Conservation (phyloP, 2,329 filamentous ascomycete species). For the Neurospora sp. region DNA sequence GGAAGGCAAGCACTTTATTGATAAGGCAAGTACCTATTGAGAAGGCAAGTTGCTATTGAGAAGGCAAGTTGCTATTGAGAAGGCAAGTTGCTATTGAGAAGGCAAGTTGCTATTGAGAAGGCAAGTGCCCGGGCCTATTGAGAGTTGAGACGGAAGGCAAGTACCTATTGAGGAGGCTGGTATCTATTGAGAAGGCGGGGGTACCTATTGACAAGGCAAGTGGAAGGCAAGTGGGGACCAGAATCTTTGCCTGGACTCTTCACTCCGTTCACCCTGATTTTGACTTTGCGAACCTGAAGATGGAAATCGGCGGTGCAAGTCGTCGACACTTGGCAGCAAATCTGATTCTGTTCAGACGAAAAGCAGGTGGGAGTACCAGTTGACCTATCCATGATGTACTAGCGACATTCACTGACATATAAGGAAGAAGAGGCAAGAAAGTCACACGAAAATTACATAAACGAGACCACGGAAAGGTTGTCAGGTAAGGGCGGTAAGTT, state of each 20-base stretch:
- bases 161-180: neutral
- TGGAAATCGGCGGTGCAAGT: neutral
- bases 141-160: neutral
- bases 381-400: neutral
- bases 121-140: neutral
- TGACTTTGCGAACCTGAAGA: neutral
- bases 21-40: neutral
- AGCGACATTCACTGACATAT: neutral
- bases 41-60: neutral
- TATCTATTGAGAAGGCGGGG: neutral
- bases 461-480: neutral
- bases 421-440: neutral
- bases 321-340: accelerated
- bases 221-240: no score
- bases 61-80: neutral
- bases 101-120: no score
- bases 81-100: neutral
- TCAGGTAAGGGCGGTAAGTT: no score
- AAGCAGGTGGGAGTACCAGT: neutral
- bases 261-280: no score
- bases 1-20: neutral
- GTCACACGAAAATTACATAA: neutral
- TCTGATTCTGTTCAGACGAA: neutral
- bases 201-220: neutral
- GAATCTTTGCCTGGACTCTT: no score